Evolutionary conservation across 2,329 filamentous ascomycete genomes (phyloP), one percentile per base, ranked within the genome.

Genomic region (Cordyceps cateniannulata): DNA sequence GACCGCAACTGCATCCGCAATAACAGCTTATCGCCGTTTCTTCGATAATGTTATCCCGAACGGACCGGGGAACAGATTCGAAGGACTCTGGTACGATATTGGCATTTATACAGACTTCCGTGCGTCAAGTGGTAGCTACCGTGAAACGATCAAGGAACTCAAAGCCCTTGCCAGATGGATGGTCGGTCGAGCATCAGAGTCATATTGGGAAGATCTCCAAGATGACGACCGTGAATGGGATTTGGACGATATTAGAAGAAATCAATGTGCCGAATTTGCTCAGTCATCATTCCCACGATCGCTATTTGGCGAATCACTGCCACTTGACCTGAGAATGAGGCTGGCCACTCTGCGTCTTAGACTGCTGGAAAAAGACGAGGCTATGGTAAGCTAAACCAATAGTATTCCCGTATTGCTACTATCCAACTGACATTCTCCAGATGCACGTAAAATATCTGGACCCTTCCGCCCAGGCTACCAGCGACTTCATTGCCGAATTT

Each of bases 161-260:
- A 95, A 90, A 70, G 79, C 79, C 2, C 74, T 96, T 18, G 84
- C 89, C 24, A 82, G 96, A 61, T 96, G 92, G 91, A 79, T 96
- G 59, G 79, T 96, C 44, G 90, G 90, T 9, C 86, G 95, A 53
- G 77, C 81, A 40, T 77, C 82, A 5, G 93, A 99, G 71, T 73
- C 69, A 0, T 91, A 86, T 68, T 99, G 95, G 95, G 88, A 96
- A 62, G 71, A 80, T 9, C 80, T 82, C 65, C 77, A 82, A 32
- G 79, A 84, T 5, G 91, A 97, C 70, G 92, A 96, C 71, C 83
- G 92, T 61, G 95, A 99, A 74, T 99, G 92, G 85, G 95, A 99
- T 71, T 74, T 83, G 5, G 82, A 87, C 49, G 85, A 91, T 68
- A 79, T 81, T 22, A 87, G 95, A 63, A 85, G 93, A 61, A 72